Evolutionary conservation across 768 basidiomycete genomes (phyloP).

Genomic region (Macrolepiota dolichaula): DNA sequence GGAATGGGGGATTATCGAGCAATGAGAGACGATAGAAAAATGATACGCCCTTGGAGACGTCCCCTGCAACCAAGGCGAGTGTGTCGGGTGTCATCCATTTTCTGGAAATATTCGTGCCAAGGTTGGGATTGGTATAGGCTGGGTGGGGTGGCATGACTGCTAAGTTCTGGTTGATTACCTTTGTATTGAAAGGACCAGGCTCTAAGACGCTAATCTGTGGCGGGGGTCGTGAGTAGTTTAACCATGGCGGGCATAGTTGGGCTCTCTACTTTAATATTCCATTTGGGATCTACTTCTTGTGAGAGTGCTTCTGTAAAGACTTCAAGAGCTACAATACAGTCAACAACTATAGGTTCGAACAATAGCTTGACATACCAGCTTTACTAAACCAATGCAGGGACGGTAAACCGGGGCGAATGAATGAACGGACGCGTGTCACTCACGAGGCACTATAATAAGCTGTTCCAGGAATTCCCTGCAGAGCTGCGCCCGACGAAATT

Average conservation of each 20-base stretch:
- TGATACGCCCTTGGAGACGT: neutral
- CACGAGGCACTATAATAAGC: conserved; percentile 25
- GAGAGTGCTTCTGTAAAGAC: conserved; percentile 34
- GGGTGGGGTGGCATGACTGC: conserved; percentile 14
- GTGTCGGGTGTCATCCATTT: conserved; percentile 7
- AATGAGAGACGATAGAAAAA: conserved; percentile 5
- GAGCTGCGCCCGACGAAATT: conserved; percentile 28
- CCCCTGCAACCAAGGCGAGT: neutral
- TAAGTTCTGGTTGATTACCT: conserved; percentile 12
- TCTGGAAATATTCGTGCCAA: conserved; percentile 8
- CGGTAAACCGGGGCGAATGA: neutral
- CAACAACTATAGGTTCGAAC: neutral
- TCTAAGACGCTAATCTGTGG: conserved; percentile 17
- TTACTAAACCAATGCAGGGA: conserved; percentile 14
- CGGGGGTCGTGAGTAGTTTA: neutral
- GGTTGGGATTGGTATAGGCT: conserved; percentile 17
- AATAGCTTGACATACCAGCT: neutral
- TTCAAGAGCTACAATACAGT: conserved; percentile 29
- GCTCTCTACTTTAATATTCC: conserved; percentile 43
- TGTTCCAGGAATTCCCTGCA: conserved; percentile 23
- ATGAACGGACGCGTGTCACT: neutral
- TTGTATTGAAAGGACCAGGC: conserved; percentile 18
- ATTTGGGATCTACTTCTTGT: conserved; percentile 39
- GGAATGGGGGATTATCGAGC: conserved; percentile 7
- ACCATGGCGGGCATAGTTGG: neutral